Evolutionary conservation across 441 rosid genomes (phyloP), one percentile per base, ranked within the genome.

Genomic region (Gossypium schwendimanii): DNA sequence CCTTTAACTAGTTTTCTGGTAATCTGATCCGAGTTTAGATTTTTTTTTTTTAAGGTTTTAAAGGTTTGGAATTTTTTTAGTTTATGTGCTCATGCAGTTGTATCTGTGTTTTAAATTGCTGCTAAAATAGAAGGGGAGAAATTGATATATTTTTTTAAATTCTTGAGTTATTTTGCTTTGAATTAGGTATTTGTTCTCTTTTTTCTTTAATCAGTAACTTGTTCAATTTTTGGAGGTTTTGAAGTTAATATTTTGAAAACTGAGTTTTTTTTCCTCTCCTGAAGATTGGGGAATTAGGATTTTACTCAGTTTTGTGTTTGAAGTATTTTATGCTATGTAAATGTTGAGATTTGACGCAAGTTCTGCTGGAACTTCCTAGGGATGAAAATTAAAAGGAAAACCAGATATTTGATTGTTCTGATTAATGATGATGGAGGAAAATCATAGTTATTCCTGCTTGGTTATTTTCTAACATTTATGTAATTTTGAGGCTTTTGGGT

Each of bases 251-350:
- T 33, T 41, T 70, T 39, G 55, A 23, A 39, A 0, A 55, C 0
- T 33, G 41, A 26, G 41, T 23, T 24, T 20, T 73, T 31, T 57
- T 28, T 63, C 7, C 8, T 17, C 23, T 8, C 26, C 31, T 47
- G 67, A 20, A 44, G 73, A 44, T 58, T 74, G 61, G 7, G 26
- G 24, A 61, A 33, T 64, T 71, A 52, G 75, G 72, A 54, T 31
- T 31, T 33, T 9, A 5, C 21, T 26, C 15, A 2, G 28, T 28
- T 33, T 62, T 9, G 31, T 31, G 6, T 39, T 69, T 62, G 57
- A 66, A 47, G 14, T 24, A n/a, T 66, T 21, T 47, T 24, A 57
- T 8, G 41, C 12, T 24, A 3, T 47, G 3, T 12, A 12, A 47
- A 5, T 1, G 14, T 21, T 64, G 12, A 12, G 11, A 45, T 6